These are phyloP conservation scores for Ploettnerulaceae sp. DNA, from an alignment of 2,329 filamentous ascomycete species.

Conservation along the genomic window DNA sequence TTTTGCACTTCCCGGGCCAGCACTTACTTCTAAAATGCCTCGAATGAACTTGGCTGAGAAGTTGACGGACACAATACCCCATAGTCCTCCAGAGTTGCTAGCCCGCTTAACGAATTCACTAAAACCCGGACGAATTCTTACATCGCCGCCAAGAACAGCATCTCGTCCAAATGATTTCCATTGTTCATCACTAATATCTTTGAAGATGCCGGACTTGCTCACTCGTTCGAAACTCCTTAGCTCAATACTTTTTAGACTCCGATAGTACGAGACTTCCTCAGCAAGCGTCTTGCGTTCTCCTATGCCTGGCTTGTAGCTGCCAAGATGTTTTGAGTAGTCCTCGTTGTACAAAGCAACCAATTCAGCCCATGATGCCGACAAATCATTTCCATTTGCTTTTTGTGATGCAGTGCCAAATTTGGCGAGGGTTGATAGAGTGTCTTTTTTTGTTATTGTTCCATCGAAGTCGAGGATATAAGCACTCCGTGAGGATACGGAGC, in stretches of 20 bases:
- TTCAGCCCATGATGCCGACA: slow-evolving; percentile 6
- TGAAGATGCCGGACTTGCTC: slow-evolving; percentile 26
- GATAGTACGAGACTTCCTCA: slow-evolving; percentile 22
- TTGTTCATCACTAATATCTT: slow-evolving; percentile 15
- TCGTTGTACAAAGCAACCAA: slow-evolving; percentile 21
- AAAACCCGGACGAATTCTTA: slow-evolving; percentile 23
- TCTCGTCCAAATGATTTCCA: slow-evolving; percentile 20
- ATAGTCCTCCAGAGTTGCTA: slow-evolving; percentile 6
- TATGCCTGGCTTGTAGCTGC: slow-evolving; percentile 18
- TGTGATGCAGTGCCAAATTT: slow-evolving; percentile 18
- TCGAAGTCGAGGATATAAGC: slow-evolving; percentile 32
- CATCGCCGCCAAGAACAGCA: slow-evolving; percentile 15
- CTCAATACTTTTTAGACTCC: slow-evolving; percentile 25
- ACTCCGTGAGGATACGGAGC: neutral
- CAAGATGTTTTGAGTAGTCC: slow-evolving; percentile 17
- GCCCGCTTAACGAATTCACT: slow-evolving; percentile 16
- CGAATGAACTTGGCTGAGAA: slow-evolving; percentile 25
- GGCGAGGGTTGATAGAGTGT: slow-evolving; percentile 27
- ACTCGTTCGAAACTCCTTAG: slow-evolving; percentile 26
- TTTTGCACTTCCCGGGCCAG: neutral
- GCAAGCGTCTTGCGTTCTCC: slow-evolving; percentile 17
- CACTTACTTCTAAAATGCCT: slow-evolving; percentile 20
- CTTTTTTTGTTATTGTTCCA: slow-evolving; percentile 31
- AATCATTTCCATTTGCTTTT: slow-evolving; percentile 6
- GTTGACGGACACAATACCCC: slow-evolving; percentile 29